These are phyloP conservation scores for Sugiyamaella marilandica DNA, from an alignment of 805 yeast species.

Conservation along the genomic window DNA sequence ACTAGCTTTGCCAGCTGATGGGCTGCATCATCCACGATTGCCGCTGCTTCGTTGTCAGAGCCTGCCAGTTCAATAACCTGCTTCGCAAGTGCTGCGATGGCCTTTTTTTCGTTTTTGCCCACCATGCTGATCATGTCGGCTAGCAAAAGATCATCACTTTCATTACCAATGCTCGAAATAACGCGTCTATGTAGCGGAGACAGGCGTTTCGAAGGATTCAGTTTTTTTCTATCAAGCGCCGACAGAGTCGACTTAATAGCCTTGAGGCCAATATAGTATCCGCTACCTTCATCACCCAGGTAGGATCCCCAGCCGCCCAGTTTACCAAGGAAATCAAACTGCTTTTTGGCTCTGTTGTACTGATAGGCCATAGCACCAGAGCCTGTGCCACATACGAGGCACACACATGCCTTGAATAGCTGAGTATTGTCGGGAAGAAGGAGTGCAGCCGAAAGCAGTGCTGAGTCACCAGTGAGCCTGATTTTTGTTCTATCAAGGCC, in stretches of 20 bases:
- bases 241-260: conserved; percentile 14
- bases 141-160: conserved; percentile 6
- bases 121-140: conserved; percentile 7
- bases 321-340: conserved; percentile 13
- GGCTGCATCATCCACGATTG: conserved; percentile 15
- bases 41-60: conserved; percentile 4
- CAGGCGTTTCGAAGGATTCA: not conserved
- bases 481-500: conserved; percentile 3
- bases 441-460: conserved; percentile 19
- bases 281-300: conserved; percentile 27
- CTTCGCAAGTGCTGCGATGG: conserved; percentile 15
- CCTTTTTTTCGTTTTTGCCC: conserved; percentile 2
- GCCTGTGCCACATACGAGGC: conserved; percentile 27
- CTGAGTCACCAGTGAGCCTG: conserved; percentile 21
- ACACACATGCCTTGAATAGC: conserved; percentile 7
- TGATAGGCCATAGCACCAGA: conserved; percentile 21
- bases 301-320: conserved; percentile 25
- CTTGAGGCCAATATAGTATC: conserved; percentile 22
- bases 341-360: not conserved
- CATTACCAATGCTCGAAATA: conserved; percentile 5
- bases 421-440: not conserved
- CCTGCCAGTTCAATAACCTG: conserved; percentile 12
- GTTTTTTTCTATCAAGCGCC: conserved; percentile 10
- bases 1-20: conserved; percentile 5
- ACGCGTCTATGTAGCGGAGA: conserved; percentile 7